Conservation (phyloP, 75 land plant genomes). For the Azolla pinnata region DNA sequence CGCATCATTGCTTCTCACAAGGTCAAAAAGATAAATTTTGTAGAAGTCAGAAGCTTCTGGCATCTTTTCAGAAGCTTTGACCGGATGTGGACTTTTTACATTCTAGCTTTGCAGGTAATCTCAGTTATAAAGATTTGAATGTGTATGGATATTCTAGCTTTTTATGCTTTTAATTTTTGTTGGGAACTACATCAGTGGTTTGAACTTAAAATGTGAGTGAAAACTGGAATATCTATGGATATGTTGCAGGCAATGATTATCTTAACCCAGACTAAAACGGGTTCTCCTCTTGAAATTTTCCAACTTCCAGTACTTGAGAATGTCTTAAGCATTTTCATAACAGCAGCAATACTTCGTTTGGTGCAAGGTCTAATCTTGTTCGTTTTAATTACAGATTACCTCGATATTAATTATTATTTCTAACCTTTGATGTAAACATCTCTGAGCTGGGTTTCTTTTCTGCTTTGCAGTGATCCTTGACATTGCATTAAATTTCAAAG, state of each 20-base stretch:
- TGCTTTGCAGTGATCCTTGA: slow-evolving; percentile 62
- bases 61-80: slow-evolving; percentile 96
- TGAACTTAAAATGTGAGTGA: neutral
- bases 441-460: neutral
- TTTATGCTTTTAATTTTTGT: no score
- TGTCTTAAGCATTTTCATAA: slow-evolving; percentile 78
- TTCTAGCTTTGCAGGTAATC: slow-evolving; percentile 76
- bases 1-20: neutral
- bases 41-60: slow-evolving; percentile 91
- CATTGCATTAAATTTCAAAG: slow-evolving; percentile 67
- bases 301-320: slow-evolving; percentile 31
- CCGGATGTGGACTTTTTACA: slow-evolving; percentile 92
- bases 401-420: neutral
- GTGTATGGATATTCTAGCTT: neutral
- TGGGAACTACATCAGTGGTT: no score
- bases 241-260: slow-evolving; percentile 65
- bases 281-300: slow-evolving; percentile 36
- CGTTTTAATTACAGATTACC: neutral
- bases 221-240: neutral
- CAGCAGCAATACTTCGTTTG: slow-evolving; percentile 78
- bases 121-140: neutral
- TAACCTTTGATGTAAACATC: neutral
- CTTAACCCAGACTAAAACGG: slow-evolving; percentile 55
- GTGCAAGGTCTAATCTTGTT: slow-evolving; percentile 47
- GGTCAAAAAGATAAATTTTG: slow-evolving; percentile 55